phyloP scores from a whole-genome alignment of 2,329 filamentous ascomycete species.

The Ophiosphaerella korrae region DNA sequence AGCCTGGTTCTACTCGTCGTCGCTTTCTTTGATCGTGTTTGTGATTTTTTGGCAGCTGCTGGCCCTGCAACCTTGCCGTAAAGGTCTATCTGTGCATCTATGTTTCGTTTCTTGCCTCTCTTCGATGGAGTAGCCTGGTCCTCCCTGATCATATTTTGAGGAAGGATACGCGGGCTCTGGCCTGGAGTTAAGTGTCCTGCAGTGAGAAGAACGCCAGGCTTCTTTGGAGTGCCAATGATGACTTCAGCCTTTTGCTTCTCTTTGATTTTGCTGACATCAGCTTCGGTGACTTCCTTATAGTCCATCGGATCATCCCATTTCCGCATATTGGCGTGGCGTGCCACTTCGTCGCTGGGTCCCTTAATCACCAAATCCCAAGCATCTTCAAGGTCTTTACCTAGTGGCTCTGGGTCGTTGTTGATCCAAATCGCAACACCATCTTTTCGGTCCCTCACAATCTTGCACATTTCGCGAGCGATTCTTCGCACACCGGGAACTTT shows the following conservation, averaged over 20 bases:
- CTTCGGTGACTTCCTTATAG: conserved; percentile 43
- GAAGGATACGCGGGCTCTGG: conserved; percentile 41
- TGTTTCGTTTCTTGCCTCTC: conserved; percentile 41
- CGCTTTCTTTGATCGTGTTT: conserved; percentile 37
- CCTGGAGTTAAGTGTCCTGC: conserved; percentile 44
- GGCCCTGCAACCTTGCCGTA: conserved; percentile 31
- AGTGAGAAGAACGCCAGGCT: conserved; percentile 31
- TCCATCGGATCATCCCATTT: conserved; percentile 59
- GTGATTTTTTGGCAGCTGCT: conserved; percentile 27
- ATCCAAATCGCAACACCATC: conserved; percentile 94
- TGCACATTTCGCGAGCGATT: conserved; percentile 89
- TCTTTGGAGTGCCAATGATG: conserved; percentile 41
- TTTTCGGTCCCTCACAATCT: conserved; percentile 77
- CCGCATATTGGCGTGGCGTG: conserved; percentile 68
- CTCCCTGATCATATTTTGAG: conserved; percentile 25
- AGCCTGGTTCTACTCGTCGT: conserved; percentile 28
- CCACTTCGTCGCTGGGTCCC: conserved; percentile 87
- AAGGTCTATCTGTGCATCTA: conserved; percentile 25
- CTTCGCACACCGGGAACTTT: conserved; percentile 92
- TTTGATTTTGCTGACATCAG: conserved; percentile 38
- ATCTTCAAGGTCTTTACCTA: conserved; percentile 82
- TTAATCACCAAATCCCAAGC: conserved; percentile 92
- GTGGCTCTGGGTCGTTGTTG: conserved; percentile 84
- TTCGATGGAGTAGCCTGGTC: conserved; percentile 40
- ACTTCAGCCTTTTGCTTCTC: conserved; percentile 40